Evolutionary conservation across 2,329 filamentous ascomycete genomes (phyloP), one percentile per base, ranked within the genome.

Genomic region (Penicillium janthinellum): DNA sequence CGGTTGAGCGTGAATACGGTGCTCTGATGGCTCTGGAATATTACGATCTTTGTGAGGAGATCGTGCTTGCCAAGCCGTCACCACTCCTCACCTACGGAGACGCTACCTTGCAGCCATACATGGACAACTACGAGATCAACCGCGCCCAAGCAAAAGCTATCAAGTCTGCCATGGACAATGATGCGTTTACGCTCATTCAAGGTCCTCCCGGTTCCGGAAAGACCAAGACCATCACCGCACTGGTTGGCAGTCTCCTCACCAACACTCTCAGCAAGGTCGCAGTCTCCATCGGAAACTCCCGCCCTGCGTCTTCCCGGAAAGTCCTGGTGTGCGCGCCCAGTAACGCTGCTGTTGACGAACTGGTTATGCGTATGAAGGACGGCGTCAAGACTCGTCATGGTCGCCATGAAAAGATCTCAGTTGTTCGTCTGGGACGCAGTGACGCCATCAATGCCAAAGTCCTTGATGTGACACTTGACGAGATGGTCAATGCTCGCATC

Each of bases 131-230:
- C 78, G 84, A 86, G 22, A 85, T 99, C 58, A 99, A 99, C 73
- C 82, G 83, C 44, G 95, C 92, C 5, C 95, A 99, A 73, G 92
- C 94, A 3, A 90, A 91, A 75, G 95, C 95, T 7, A 91, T 99
- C 62, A 86, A 95, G 64, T 96, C 94, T 55, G 94, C 93, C 12
- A 86, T 93, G 58, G 93, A 96, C 70, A 99, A 99, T 67, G 95
- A 98, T 76, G 96, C 92, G 0, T 99, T 99, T 72, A 98, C 95
- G 3, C 81, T 99, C 61, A 92, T 99, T 67, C 95, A 99, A 78
- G 95, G 91, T 57, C 95, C 95, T 53, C 95, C 95, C 1, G 95
- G 95, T 75, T 97, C 95, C 4, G 95, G 94, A 71, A 99, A 99
- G 79, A 99, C 95, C 0, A 99, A 99, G 75, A 99, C 95, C 0